Conservation (phyloP, 164 flowering plant genomes). For the Sextonia rubra region DNA sequence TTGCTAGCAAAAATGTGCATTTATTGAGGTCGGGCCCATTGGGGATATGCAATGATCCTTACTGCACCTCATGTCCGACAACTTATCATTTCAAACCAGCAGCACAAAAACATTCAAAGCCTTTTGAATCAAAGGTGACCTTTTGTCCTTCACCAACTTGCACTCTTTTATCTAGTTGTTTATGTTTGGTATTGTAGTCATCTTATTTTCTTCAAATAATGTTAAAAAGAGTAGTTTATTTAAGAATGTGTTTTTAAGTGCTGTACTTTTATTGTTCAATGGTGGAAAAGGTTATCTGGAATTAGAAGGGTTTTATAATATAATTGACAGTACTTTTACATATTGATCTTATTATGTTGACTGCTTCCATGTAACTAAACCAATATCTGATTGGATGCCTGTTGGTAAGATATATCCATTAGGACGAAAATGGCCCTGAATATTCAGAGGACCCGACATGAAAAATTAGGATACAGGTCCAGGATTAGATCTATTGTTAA, state of each 20-base stretch:
- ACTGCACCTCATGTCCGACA: conserved; percentile 85
- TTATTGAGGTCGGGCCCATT: conserved; percentile 73
- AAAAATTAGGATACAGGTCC: too few species aligned
- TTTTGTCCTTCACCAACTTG: conserved; percentile 2
- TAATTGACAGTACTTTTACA: too few species aligned
- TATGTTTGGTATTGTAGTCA: too few species aligned
- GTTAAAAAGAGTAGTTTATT: background rate
- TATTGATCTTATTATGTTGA: too few species aligned
- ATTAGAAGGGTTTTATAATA: background rate
- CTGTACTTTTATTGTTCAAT: background rate
- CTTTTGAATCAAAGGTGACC: conserved; percentile 52
- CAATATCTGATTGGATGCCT: too few species aligned
- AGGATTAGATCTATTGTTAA: too few species aligned
- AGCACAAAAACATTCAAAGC: conserved; percentile 24
- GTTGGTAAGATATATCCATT: too few species aligned
- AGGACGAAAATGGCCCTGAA: too few species aligned
- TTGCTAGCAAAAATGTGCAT: conserved; percentile 55
- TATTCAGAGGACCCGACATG: too few species aligned
- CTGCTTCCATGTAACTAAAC: too few species aligned
- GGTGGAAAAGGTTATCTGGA: background rate
- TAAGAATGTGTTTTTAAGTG: background rate
- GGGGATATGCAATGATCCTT: conserved; percentile 89
- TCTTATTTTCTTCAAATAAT: background rate
- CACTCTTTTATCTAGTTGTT: background rate
- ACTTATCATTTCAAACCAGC: conserved; percentile 32